Base-by-base conservation (phyloP, 768 basidiomycete genomes). In the Leucosporidium creatinivorum region DNA sequence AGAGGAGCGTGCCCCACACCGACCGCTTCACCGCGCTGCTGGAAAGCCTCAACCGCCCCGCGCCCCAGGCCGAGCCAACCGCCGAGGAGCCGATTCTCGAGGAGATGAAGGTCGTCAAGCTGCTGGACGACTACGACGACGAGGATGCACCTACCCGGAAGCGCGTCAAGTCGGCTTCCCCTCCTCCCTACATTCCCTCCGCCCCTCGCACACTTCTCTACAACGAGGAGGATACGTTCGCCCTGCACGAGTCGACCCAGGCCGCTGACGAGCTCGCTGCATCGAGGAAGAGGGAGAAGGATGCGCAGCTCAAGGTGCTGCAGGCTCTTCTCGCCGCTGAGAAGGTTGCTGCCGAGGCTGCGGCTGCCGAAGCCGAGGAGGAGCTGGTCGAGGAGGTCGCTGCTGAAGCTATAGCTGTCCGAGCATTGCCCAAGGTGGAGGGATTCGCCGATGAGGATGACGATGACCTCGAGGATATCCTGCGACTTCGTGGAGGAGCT, bases 171-270 rank as follows among this genome's bases (percentile, higher is more conserved):
- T 64, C 62, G 7, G 48, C 56, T 8, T 67, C 68, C 4, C 72
- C 71, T 1, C 71, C 71, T 13, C 71, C 68, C 1, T 73, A 69
- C 51, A 36, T 73, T 25, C 57, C 68, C 18, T 44, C 54, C 10
- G 68, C 68, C 1, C 66, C 68, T 3, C 62, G 72, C 26, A 58
- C 51, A n/a, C 58, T 73, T 3, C 62, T 73, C 28, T 73, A 69
- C 62, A 70, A 63, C 64, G 69, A 73, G 31, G 72, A 70, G 26
- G 72, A 73, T 62, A 67, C 68, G 2, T 69, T 67, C 48, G 63
- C 65, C 28, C 51, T 73, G n/a, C 31, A 54, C 10, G 63, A 58
- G 4, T 31, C 64, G 23, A 63, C 68, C 5, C 58, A 58, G 9
- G 61, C 36, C 44, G 66, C 68, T 23, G n/a, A 19, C 3, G 63